A percentile compares a stretch with the other conserved stretches of the same genome.
Conservation (phyloP, 2,329 filamentous ascomycete genomes). For the Dothidotthia symphoricarpi region DNA sequence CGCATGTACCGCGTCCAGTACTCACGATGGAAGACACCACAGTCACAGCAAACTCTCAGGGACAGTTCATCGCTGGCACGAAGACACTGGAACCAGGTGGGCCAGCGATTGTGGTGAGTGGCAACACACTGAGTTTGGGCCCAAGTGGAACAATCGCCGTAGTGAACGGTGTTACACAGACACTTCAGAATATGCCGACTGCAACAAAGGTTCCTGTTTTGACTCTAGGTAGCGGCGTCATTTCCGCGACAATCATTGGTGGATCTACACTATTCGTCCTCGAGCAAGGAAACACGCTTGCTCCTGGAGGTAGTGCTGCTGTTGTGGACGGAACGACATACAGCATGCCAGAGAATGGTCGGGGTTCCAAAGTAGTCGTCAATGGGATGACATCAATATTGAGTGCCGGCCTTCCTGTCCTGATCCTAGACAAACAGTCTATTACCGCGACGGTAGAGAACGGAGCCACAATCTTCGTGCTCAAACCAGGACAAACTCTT, state of each 20-base stretch:
- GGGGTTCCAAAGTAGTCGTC: conserved; percentile 20
- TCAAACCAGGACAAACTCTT: conserved; percentile 20
- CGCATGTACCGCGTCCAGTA: conserved; percentile 14
- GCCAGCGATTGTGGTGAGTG: conserved; percentile 37
- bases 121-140: conserved; percentile 36
- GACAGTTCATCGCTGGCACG: conserved; percentile 36
- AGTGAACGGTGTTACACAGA: conserved; percentile 36
- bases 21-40: conserved; percentile 27
- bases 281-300: conserved; percentile 16
- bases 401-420: conserved; percentile 10
- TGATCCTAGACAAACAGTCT: conserved; percentile 8
- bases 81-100: conserved; percentile 38
- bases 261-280: conserved; percentile 27
- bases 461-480: conserved; percentile 19
- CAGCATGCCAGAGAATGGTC: conserved; percentile 16
- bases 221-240: conserved; percentile 19
- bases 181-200: conserved; percentile 19
- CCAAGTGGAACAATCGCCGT: conserved; percentile 40
- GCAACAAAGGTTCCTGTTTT: conserved; percentile 19
- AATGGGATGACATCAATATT: conserved; percentile 24
- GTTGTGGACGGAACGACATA: conserved; percentile 28
- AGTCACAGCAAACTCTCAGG: conserved; percentile 33
- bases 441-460: conserved; percentile 8
- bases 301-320: conserved; percentile 21
- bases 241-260: conserved; percentile 25